Evolutionary conservation across 2,329 filamentous ascomycete species (phyloP).

Genomic region (Cercospora sp.): DNA sequence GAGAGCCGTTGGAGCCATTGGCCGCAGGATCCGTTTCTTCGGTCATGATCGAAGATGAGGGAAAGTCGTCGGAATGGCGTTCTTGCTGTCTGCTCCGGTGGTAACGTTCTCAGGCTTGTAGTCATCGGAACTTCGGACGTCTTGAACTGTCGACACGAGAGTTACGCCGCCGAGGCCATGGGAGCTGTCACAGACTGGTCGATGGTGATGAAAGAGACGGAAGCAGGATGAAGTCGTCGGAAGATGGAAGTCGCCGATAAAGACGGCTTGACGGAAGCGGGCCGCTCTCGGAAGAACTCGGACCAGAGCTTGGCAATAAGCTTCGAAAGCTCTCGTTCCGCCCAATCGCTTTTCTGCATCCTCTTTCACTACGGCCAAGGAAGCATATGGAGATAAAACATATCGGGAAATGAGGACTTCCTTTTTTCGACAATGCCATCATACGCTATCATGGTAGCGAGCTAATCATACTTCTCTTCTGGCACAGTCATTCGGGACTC

Average conservation of each 20-base stretch:
- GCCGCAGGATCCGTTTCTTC: neutral
- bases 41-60: neutral
- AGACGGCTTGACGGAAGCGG: neutral
- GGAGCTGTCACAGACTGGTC: neutral
- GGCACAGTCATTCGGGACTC: neutral
- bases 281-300: neutral
- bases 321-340: neutral
- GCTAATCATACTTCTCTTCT: neutral
- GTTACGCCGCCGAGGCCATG: neutral
- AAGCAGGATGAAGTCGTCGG: neutral
- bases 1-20: neutral
- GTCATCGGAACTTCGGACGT: neutral
- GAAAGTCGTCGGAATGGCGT: neutral
- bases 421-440: no score
- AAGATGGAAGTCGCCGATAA: neutral
- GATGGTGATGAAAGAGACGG: neutral
- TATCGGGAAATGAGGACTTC: no score
- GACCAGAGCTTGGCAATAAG: neutral
- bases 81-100: neutral
- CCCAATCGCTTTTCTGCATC: neutral
- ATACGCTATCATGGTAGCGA: neutral
- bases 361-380: no score
- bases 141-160: neutral
- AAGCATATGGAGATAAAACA: no score
- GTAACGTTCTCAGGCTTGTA: neutral